Evolutionary conservation across 768 basidiomycete species (phyloP), one percentile per base, ranked within the genome.

Genomic region (Podaxis sp.): DNA sequence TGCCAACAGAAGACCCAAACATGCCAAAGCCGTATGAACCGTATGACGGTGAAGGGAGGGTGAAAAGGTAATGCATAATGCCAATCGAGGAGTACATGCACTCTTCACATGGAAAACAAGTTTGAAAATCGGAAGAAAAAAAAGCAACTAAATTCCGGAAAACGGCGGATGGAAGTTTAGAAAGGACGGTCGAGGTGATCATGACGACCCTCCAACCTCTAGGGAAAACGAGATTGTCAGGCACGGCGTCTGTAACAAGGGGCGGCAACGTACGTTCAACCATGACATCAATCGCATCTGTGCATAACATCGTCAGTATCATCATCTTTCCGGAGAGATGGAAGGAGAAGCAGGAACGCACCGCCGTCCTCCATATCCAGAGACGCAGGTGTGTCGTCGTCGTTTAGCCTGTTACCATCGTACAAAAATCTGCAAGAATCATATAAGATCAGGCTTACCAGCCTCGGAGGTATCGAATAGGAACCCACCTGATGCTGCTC

Each of bases 251-350:
- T n/a, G 40, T 7, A 28, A 54, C 42, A 25, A 36, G 61, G 63
- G 47, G 61, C 52, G 32, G 50, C 11, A n/a, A 82, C 87, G 64
- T 77, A 95, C 93, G 94, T 78, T 96, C 93, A 62, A 96, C 90
- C 89, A 95, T 92, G 63, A 95, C 95, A 81, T 98, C 95, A 74
- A 98, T 94, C 5, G 93, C 87, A 71, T 98, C 95, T 87, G 67
- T 54, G 59, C 32, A 61, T 50, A 58, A 62, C 48, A 36, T 58
- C 23, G 55, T 61, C 35, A 55, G 37, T 23, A 55, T 48, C 25
- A 50, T 23, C 27, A 65, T 13, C n/a, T 25, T 62, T 32, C 32
- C 32, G 32, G 32, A 11, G 35, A 16, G 11, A 21, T 44, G 36
- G 58, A 14, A 60, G 13, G 10, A 28, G 47, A 38, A 57, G 32